A percentile compares a stretch with the other conserved stretches of the same genome.
Evolutionary conservation across 2,329 filamentous ascomycete genomes (phyloP).

Genomic region (Colletotrichum orchidophilum): DNA sequence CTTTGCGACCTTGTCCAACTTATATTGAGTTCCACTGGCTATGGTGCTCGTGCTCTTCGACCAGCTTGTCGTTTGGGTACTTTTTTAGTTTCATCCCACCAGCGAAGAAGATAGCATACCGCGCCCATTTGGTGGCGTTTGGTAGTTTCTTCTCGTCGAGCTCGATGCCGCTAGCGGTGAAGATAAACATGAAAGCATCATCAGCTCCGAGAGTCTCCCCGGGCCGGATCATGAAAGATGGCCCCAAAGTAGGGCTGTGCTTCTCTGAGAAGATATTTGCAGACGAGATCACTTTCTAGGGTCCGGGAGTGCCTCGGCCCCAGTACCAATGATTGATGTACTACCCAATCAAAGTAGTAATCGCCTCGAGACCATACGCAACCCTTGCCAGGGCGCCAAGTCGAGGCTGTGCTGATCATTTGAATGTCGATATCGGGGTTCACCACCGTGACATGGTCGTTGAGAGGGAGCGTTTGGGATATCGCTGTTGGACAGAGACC

Average conservation of each 20-base stretch:
- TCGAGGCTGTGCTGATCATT: neutral
- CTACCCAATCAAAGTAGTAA: neutral
- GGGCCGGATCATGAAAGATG: neutral
- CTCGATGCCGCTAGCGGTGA: neutral
- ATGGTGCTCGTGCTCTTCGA: neutral
- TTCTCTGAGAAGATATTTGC: neutral
- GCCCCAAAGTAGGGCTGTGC: neutral
- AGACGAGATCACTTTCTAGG: neutral
- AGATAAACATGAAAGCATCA: neutral
- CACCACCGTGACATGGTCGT: neutral
- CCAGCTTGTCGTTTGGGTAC: neutral
- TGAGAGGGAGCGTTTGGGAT: neutral
- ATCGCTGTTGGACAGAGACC: neutral
- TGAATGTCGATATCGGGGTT: neutral
- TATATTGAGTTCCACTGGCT: neutral
- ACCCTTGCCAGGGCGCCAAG: neutral
- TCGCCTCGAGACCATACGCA: neutral
- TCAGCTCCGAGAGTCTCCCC: neutral
- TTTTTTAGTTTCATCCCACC: neutral
- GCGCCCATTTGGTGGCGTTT: neutral
- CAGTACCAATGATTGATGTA: neutral
- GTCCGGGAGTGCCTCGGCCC: neutral
- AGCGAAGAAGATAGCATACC: neutral
- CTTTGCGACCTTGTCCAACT: neutral
- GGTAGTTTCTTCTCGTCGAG: neutral